phyloP scores from a whole-genome alignment of 2,329 filamentous ascomycete species.

The Aspergillus sp. region DNA sequence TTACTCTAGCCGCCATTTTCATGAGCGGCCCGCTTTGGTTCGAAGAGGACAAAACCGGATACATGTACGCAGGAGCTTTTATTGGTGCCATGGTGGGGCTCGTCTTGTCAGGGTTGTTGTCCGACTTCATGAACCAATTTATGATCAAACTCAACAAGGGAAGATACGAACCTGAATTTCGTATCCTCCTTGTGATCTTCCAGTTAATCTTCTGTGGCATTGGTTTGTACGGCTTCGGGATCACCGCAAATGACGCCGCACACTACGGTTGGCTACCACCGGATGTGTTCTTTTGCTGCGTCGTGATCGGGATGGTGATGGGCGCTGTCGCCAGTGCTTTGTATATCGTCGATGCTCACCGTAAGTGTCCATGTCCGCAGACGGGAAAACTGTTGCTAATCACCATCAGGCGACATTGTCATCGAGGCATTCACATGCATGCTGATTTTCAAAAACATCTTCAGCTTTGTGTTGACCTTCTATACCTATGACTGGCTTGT shows the following conservation, averaged over 20 bases:
- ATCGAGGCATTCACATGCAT: constrained; percentile 88
- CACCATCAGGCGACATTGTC: constrained; percentile 65
- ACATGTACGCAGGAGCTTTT: constrained; percentile 83
- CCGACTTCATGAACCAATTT: constrained; percentile 69
- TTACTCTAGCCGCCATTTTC: constrained; percentile 79
- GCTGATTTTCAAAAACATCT: constrained; percentile 92
- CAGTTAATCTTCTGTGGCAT: constrained; percentile 75
- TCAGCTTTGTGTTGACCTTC: constrained; percentile 82
- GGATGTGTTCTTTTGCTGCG: constrained; percentile 77
- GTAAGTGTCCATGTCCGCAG: constrained; percentile 50
- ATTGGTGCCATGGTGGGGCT: constrained; percentile 80
- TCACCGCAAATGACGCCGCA: constrained; percentile 62
- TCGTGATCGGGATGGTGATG: constrained; percentile 88
- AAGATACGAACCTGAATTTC: constrained; percentile 88
- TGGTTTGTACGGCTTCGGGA: constrained; percentile 82
- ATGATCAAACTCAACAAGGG: constrained; percentile 76
- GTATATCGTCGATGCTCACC: constrained; percentile 91
- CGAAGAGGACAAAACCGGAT: constrained; percentile 77
- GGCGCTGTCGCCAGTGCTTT: constrained; percentile 81
- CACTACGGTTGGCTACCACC: constrained; percentile 72
- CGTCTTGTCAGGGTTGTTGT: constrained; percentile 67
- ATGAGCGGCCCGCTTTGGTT: constrained; percentile 79
- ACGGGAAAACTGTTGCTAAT: not conserved
- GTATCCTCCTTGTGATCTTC: constrained; percentile 77
- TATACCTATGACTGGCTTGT: constrained; percentile 83